A percentile compares a stretch with the other conserved stretches of the same genome.
These are phyloP conservation scores for Podaxis carcinomalis DNA, from an alignment of 768 basidiomycete species.

Conservation along the genomic window DNA sequence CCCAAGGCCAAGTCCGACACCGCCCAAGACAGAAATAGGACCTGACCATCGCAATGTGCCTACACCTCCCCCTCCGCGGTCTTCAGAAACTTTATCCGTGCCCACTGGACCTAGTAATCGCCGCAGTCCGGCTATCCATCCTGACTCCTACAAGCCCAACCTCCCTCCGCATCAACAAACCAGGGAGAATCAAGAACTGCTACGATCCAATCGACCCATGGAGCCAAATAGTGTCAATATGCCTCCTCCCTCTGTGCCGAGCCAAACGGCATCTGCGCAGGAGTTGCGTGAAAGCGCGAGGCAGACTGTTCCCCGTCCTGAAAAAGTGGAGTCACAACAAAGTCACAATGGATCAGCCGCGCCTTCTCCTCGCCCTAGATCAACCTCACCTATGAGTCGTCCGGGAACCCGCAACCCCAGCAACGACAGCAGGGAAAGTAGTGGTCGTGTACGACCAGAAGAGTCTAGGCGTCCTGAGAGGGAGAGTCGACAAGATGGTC, in stretches of 20 bases:
- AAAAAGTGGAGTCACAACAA: constrained; percentile 42
- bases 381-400: constrained; percentile 59
- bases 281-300: constrained; percentile 79
- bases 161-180: constrained; percentile 5
- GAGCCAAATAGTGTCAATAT: constrained; percentile 45
- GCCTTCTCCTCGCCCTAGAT: constrained; percentile 59
- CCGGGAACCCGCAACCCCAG: constrained; percentile 71
- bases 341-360: constrained; percentile 47
- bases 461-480: constrained; percentile 48
- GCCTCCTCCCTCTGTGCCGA: constrained; percentile 77
- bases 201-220: constrained; percentile 30
- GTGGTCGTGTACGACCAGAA: constrained; percentile 55
- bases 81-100: constrained; percentile 13
- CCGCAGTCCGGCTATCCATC: constrained; percentile 7
- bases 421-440: constrained; percentile 68
- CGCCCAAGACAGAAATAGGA: constrained; percentile 6
- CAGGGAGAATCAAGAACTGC: constrained; percentile 23
- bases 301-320: constrained; percentile 50
- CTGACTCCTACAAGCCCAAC: constrained; percentile 8
- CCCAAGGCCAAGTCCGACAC: constrained; percentile 24
- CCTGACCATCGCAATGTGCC: constrained; percentile 9
- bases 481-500: constrained; percentile 42
- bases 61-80: constrained; percentile 4
- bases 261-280: constrained; percentile 74
- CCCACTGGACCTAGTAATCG: constrained; percentile 11